Percentiles rank a stretch among this genome's conserved stretches.
Conservation (phyloP, 1,139 yeast species). For the Scheffersomyces illinoinensis region DNA sequence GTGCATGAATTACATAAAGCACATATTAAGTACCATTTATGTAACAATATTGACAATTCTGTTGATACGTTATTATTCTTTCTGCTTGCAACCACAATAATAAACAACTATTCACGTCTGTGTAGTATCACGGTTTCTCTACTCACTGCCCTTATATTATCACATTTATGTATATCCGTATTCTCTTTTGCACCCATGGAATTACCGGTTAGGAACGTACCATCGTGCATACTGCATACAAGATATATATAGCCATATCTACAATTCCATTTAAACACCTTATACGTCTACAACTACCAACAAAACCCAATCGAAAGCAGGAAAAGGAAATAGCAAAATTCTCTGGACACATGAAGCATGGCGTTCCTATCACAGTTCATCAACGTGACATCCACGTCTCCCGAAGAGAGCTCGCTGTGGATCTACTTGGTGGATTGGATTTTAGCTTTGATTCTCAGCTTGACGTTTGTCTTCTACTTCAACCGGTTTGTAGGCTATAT, state of each 20-base stretch:
- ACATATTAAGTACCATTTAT: no score
- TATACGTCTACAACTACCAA: not conserved
- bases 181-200: not conserved
- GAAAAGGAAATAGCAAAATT: not conserved
- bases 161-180: not conserved
- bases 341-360: slow-evolving; percentile 12
- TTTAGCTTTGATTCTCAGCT: slow-evolving; percentile 58
- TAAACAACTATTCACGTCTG: no score
- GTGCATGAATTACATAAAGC: no score
- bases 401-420: slow-evolving; percentile 61
- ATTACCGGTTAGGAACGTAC: not conserved
- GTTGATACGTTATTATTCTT: no score
- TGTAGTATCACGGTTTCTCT: no score
- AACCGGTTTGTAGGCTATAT: slow-evolving; percentile 70
- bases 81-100: no score
- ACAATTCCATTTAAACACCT: not conserved
- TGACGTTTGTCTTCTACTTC: slow-evolving; percentile 73
- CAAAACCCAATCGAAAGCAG: not conserved
- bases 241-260: not conserved
- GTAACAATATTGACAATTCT: not conserved
- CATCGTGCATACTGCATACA: not conserved
- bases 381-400: slow-evolving; percentile 16
- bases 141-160: no score
- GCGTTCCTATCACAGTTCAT: slow-evolving; percentile 27
- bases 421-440: slow-evolving; percentile 85